A percentile compares a stretch with the other conserved stretches of the same genome.
These are phyloP conservation scores for Camellia lanceoleosa DNA, from an alignment of 148 eudicot genomes.

Conservation along the genomic window DNA sequence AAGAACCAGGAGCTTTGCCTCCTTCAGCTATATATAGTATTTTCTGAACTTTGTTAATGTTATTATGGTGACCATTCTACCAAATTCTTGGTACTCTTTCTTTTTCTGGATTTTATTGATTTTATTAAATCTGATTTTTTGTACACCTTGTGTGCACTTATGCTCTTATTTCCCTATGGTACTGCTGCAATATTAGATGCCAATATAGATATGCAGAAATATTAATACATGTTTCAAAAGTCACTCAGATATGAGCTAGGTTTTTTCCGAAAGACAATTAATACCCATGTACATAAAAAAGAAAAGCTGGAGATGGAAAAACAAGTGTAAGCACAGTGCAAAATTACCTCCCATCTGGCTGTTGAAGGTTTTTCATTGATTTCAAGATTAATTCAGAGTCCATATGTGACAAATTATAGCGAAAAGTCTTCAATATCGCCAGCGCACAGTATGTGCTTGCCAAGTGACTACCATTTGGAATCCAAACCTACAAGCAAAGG, in stretches of 20 bases:
- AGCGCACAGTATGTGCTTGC: conserved; percentile 95
- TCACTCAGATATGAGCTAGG: neutral
- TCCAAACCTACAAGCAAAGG: conserved; percentile 39
- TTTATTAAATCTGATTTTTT: too few species aligned
- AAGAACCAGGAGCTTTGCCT: too few species aligned
- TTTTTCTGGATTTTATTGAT: too few species aligned
- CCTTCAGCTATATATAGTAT: too few species aligned
- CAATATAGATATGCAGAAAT: neutral
- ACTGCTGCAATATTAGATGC: neutral
- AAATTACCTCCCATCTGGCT: conserved; percentile 75
- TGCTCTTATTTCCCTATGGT: too few species aligned
- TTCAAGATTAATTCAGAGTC: conserved; percentile 47
- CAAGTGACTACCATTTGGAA: conserved; percentile 75
- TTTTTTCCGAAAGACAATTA: neutral
- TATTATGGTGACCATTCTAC: too few species aligned
- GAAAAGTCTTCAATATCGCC: conserved; percentile 80
- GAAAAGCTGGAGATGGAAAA: neutral
- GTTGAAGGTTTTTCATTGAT: conserved; percentile 84
- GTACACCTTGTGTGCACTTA: too few species aligned
- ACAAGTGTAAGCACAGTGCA: conserved; percentile 1
- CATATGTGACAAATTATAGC: conserved; percentile 58
- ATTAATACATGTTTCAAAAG: neutral
- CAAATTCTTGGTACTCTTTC: too few species aligned
- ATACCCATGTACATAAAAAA: neutral
- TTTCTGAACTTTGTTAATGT: too few species aligned